Percentiles rank a stretch among this genome's conserved stretches.
phyloP scores from a whole-genome alignment of 306 rosid genomes.

The Rosa persica region DNA sequence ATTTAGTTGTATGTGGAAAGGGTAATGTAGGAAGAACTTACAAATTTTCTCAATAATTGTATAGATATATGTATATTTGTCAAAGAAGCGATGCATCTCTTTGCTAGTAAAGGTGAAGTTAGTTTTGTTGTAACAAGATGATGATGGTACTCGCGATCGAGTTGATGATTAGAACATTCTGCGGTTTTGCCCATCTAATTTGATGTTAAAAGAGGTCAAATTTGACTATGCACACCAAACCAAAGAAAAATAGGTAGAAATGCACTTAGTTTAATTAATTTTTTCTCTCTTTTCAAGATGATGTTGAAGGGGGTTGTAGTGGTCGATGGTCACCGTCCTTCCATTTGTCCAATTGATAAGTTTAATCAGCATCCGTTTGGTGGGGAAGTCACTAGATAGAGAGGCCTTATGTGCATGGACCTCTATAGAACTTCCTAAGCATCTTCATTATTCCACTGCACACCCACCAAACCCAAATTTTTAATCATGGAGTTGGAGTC shows the following conservation, averaged over 20 bases:
- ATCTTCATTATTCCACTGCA: slow-evolving; percentile 10
- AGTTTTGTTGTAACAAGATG: no score
- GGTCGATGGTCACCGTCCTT: background rate
- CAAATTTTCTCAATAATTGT: no score
- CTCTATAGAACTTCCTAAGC: slow-evolving; percentile 18
- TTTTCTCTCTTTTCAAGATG: background rate
- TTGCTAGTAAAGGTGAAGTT: no score
- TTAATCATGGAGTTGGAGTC: slow-evolving; percentile 4
- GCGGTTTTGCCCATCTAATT: background rate
- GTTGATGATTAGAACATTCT: background rate
- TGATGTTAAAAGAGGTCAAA: background rate
- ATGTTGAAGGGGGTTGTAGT: background rate
- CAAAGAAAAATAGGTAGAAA: background rate
- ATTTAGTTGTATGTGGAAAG: no score
- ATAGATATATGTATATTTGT: no score
- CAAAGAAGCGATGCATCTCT: no score
- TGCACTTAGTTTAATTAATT: no score
- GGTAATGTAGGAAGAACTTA: no score
- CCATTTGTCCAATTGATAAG: background rate
- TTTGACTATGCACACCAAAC: background rate
- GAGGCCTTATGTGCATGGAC: background rate
- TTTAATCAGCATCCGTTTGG: slow-evolving; percentile 15
- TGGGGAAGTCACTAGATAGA: slow-evolving; percentile 15
- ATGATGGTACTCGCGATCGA: background rate
- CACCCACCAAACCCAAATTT: slow-evolving; percentile 26